Percentiles rank a stretch among this genome's conserved stretches.
These are phyloP conservation scores for Rhododendron vialii DNA, from an alignment of 148 eudicot genomes.

Conservation along the genomic window DNA sequence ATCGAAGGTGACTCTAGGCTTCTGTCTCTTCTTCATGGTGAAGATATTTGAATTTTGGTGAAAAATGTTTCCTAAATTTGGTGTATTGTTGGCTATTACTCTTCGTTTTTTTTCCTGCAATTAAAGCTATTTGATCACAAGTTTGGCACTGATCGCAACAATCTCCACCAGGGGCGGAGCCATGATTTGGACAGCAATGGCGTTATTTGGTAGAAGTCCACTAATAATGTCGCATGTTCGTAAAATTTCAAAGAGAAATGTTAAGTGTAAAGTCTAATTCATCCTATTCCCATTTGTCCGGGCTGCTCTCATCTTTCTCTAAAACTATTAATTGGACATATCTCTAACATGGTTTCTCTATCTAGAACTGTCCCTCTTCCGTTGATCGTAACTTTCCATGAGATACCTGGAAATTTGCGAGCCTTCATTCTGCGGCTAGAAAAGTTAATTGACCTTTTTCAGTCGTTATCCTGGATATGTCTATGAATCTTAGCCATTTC, in stretches of 20 bases:
- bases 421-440: not conserved
- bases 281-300: not conserved
- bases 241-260: not conserved
- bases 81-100: not conserved
- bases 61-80: not conserved
- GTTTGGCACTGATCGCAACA: not conserved
- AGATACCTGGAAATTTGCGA: not conserved
- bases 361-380: not conserved
- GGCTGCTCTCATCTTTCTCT: not conserved
- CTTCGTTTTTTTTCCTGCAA: not conserved
- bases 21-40: not conserved
- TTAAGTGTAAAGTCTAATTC: not conserved
- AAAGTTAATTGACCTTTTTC: not conserved
- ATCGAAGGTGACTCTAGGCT: not conserved
- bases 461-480: constrained; percentile 1
- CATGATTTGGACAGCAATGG: not conserved
- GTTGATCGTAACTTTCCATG: not conserved
- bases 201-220: not conserved
- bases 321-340: not conserved
- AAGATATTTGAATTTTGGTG: not conserved
- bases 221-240: not conserved
- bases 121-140: not conserved
- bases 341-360: not conserved
- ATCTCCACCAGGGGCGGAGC: not conserved
- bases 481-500: not conserved